Conservation (phyloP, 257 asterid species). For the Solanum lignicaule region DNA sequence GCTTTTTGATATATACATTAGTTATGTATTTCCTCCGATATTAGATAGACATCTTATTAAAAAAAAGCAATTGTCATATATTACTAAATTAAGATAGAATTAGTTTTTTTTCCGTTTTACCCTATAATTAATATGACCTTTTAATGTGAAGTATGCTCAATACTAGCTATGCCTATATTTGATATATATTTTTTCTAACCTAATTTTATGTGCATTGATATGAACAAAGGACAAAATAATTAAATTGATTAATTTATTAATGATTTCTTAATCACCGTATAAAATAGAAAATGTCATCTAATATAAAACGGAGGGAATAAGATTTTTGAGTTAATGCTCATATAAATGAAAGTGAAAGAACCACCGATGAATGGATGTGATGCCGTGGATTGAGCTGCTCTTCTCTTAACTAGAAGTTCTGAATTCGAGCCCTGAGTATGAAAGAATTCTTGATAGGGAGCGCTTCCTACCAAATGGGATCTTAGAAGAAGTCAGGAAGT, state of each 20-base stretch:
- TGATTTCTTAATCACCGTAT: too few species aligned
- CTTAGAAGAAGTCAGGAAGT: too few species aligned
- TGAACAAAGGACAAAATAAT: background rate
- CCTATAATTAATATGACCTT: background rate
- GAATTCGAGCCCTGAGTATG: background rate
- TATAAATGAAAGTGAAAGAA: background rate
- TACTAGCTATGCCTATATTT: background rate
- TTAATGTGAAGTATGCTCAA: background rate
- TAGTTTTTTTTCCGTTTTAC: too few species aligned
- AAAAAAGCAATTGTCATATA: too few species aligned
- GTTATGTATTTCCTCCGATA: background rate
- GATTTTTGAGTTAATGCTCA: background rate
- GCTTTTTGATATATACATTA: background rate
- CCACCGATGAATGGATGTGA: fast-evolving
- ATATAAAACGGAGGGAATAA: background rate
- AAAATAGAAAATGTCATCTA: too few species aligned
- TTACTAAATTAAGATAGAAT: too few species aligned
- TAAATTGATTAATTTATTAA: too few species aligned
- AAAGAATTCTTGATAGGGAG: too few species aligned
- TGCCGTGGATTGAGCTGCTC: fast-evolving
- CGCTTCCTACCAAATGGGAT: background rate
- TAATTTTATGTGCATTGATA: too few species aligned
- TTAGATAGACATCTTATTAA: background rate
- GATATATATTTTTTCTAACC: too few species aligned
- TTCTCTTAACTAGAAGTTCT: background rate